These are phyloP conservation scores for Scheffersomyces illinoinensis DNA, from an alignment of 1,139 yeast genomes.

Conservation along the genomic window DNA sequence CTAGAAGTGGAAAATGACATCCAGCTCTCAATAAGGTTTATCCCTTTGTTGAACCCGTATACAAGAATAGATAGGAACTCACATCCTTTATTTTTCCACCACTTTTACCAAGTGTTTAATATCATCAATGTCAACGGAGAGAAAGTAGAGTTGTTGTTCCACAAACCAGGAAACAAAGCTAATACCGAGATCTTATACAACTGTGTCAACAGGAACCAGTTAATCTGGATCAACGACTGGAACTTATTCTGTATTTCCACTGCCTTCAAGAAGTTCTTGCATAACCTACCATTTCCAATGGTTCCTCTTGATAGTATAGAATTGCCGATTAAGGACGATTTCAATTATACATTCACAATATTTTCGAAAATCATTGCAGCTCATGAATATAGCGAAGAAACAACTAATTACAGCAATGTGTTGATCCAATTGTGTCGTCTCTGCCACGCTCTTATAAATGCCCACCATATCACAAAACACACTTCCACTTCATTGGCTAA, in stretches of 20 bases:
- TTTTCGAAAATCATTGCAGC: conserved; percentile 30
- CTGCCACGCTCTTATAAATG: conserved; percentile 32
- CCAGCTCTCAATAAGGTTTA: conserved; percentile 17
- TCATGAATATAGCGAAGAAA: conserved; percentile 6
- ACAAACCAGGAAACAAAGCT: conserved; percentile 58
- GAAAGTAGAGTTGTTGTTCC: conserved; percentile 50
- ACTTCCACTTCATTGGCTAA: conserved; percentile 46
- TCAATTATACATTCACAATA: conserved; percentile 35
- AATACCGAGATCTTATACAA: conserved; percentile 51
- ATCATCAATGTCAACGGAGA: conserved; percentile 47
- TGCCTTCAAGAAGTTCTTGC: conserved; percentile 49
- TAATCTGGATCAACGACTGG: conserved; percentile 62
- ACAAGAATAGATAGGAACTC: conserved; percentile 20
- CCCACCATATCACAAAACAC: conserved; percentile 42
- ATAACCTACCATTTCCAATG: conserved; percentile 45
- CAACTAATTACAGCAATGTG: conserved; percentile 21
- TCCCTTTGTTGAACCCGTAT: conserved; percentile 24
- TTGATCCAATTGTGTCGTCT: conserved; percentile 44
- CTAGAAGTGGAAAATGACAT: conserved; percentile 24
- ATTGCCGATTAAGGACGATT: conserved; percentile 50
- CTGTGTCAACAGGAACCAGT: conserved; percentile 56
- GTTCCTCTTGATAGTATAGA: conserved; percentile 43
- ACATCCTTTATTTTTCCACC: conserved; percentile 39
- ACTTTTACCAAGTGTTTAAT: conserved; percentile 51
- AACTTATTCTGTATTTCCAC: conserved; percentile 60